Percentiles rank a stretch among this genome's conserved stretches.
Evolutionary conservation across 2,329 filamentous ascomycete species (phyloP).

Genomic region (Penicillium thymicola): DNA sequence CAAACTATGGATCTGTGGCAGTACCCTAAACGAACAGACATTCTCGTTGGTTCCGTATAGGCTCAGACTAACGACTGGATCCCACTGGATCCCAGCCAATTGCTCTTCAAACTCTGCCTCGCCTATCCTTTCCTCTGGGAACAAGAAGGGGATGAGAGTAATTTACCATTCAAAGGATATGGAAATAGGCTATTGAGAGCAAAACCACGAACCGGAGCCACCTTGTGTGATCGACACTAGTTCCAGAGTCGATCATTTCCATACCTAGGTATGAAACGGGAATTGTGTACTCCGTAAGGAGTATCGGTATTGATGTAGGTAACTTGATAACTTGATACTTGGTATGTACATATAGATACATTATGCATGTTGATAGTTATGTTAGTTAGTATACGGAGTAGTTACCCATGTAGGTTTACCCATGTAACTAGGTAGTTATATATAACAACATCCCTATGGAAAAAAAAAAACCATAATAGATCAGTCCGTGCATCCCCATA

Average conservation of each 20-base stretch:
- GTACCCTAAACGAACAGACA: background rate
- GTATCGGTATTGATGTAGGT: no score
- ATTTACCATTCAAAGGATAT: background rate
- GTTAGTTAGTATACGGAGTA: no score
- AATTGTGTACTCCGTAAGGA: background rate
- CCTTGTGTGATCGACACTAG: conserved; percentile 24
- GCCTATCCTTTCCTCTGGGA: background rate
- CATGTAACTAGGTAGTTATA: no score
- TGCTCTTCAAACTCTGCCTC: background rate
- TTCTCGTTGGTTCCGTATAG: background rate
- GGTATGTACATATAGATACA: no score
- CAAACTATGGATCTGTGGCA: background rate
- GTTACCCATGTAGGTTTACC: no score
- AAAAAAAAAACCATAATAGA: background rate
- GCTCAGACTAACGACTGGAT: background rate
- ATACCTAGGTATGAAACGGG: background rate
- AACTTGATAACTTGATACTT: background rate
- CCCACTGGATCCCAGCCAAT: background rate
- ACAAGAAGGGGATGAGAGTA: background rate
- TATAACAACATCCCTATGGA: no score
- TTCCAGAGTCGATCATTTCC: conserved; percentile 16
- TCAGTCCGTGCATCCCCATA: background rate
- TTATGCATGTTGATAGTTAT: background rate
- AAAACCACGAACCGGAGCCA: conserved; percentile 7
- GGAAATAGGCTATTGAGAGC: conserved; percentile 4